Conservation (phyloP, 345 rosid genomes). For the Lepidium sativum region DNA sequence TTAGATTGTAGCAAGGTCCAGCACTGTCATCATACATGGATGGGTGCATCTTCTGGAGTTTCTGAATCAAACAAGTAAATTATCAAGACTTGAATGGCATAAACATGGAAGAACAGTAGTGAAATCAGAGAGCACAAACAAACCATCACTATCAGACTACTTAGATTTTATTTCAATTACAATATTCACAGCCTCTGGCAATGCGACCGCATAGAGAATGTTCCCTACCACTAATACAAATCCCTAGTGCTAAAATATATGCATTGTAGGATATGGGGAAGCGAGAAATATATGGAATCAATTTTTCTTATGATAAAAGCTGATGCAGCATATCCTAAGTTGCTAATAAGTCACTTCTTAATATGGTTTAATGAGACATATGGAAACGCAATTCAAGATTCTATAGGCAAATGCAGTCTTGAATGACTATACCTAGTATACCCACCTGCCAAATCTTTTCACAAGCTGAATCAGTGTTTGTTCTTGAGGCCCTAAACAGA, state of each 20-base stretch:
- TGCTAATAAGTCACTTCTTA: not conserved
- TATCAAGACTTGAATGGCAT: slow-evolving; percentile 13
- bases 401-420: not conserved
- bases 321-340: not conserved
- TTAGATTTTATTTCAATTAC: not conserved
- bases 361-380: not conserved
- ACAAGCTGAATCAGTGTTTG: slow-evolving; percentile 26
- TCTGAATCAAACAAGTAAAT: slow-evolving; percentile 35
- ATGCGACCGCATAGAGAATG: not conserved
- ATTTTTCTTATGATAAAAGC: not conserved
- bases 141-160: not conserved
- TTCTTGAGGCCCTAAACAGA: slow-evolving; percentile 45
- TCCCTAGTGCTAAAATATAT: not conserved
- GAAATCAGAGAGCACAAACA: not conserved
- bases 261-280: not conserved
- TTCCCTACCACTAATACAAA: not conserved
- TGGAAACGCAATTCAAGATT: not conserved
- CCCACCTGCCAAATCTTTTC: slow-evolving; percentile 53
- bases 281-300: not conserved
- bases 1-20: slow-evolving; percentile 59
- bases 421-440: not conserved
- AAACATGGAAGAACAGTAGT: not conserved
- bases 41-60: slow-evolving; percentile 71
- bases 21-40: slow-evolving; percentile 55
- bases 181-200: not conserved